phyloP scores from a whole-genome alignment of 139 green algal genomes.

The Desmodesmus armatus region DNA sequence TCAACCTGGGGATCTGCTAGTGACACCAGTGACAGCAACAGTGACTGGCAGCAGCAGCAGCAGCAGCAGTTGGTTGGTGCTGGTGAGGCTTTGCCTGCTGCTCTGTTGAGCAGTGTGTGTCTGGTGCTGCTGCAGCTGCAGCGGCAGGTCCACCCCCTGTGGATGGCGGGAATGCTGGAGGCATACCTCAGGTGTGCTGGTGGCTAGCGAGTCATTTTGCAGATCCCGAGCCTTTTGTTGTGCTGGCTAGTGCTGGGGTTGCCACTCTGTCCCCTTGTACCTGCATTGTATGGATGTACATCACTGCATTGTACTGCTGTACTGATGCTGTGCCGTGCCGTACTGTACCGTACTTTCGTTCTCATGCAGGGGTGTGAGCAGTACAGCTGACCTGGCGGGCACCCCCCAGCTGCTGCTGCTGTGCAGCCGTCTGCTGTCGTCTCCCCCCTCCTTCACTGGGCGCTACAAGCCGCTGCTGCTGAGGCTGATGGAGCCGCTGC shows the following conservation, averaged over 20 bases:
- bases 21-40: no score
- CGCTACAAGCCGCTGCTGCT: conserved; percentile 11
- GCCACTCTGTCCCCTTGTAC: no score
- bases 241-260: no score
- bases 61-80: neutral
- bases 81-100: neutral
- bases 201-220: neutral
- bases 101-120: conserved; percentile 15
- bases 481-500: conserved; percentile 15
- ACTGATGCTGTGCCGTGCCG: neutral
- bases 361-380: conserved; percentile 20
- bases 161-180: conserved; percentile 29
- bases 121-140: conserved; percentile 3
- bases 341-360: neutral
- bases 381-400: no score
- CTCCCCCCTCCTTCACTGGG: neutral
- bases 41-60: conserved; percentile 12
- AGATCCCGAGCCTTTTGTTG: neutral
- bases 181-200: conserved; percentile 23
- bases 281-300: neutral
- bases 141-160: neutral
- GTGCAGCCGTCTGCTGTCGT: neutral
- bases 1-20: neutral
- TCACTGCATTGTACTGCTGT: neutral
- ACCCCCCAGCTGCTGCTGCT: conserved; percentile 36